A percentile compares a stretch with the other conserved stretches of the same genome.
Conservation (phyloP, 2,329 filamentous ascomycete genomes). For the Penicillium frequentans region DNA sequence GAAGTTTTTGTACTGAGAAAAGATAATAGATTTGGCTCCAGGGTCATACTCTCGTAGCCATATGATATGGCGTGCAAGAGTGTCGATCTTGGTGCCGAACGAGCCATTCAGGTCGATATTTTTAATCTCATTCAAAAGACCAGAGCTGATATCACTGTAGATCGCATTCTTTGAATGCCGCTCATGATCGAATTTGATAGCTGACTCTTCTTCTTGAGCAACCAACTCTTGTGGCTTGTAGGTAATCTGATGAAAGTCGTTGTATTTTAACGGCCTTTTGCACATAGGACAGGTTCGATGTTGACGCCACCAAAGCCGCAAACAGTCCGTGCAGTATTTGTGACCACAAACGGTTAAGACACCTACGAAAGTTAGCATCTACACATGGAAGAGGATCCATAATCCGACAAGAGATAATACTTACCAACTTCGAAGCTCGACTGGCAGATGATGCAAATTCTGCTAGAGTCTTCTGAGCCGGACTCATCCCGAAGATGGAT, state of each 20-base stretch:
- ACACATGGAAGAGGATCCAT: not conserved
- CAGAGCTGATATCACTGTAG: slow-evolving; percentile 73
- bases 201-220: slow-evolving; percentile 57
- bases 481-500: slow-evolving; percentile 61
- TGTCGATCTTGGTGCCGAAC: slow-evolving; percentile 90
- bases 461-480: slow-evolving; percentile 60
- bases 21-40: slow-evolving; percentile 88
- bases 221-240: slow-evolving; percentile 74
- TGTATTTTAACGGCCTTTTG: slow-evolving; percentile 64
- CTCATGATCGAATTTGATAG: slow-evolving; percentile 29
- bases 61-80: slow-evolving; percentile 73
- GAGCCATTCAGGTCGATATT: slow-evolving; percentile 71
- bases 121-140: slow-evolving; percentile 76
- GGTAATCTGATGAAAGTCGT: slow-evolving; percentile 80
- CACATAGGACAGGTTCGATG: slow-evolving; percentile 82
- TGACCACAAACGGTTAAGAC: slow-evolving; percentile 79
- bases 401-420: slow-evolving; percentile 37
- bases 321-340: slow-evolving; percentile 86
- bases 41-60: slow-evolving; percentile 84
- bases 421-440: slow-evolving; percentile 73
- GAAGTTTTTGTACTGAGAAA: slow-evolving; percentile 86
- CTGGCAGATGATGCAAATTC: slow-evolving; percentile 85
- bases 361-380: slow-evolving; percentile 25
- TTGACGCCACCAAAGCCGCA: slow-evolving; percentile 72
- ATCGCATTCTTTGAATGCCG: slow-evolving; percentile 54